Evolutionary conservation across 106 monocot genomes (phyloP).

Genomic region (Dactylorhiza incarnata): DNA sequence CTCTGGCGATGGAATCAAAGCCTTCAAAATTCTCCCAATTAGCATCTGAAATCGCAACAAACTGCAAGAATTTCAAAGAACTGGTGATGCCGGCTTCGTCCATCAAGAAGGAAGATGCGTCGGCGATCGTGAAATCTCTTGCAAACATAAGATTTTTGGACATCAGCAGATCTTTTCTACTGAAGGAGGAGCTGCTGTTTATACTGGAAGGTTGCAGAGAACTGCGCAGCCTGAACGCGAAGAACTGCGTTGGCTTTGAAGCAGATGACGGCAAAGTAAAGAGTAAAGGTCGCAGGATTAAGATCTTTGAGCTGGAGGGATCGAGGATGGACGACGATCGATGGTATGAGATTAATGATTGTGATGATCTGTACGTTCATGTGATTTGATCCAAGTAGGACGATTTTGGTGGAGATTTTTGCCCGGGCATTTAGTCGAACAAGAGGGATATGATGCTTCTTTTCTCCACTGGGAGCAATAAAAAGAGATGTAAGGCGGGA

Average conservation of each 20-base stretch:
- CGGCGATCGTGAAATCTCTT: background rate
- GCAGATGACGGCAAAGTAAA: background rate
- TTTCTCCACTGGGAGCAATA: too few species aligned
- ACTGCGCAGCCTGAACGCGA: background rate
- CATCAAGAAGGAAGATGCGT: background rate
- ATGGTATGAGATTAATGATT: background rate
- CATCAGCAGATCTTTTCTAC: background rate
- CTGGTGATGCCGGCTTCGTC: background rate
- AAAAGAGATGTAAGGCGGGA: too few species aligned
- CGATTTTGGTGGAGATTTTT: too few species aligned
- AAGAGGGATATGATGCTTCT: too few species aligned
- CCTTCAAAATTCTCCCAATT: background rate
- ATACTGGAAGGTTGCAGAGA: conserved; percentile 6
- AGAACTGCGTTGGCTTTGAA: conserved; percentile 1
- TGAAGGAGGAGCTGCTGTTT: background rate
- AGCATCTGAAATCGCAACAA: background rate
- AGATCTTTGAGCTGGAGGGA: background rate
- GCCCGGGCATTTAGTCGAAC: too few species aligned
- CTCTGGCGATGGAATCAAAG: background rate
- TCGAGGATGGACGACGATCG: background rate
- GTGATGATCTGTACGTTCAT: background rate
- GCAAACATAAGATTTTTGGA: background rate
- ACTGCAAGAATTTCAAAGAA: background rate
- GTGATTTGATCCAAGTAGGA: background rate
- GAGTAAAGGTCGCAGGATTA: background rate